Evolutionary conservation across 306 rosid species (phyloP), one percentile per base, ranked within the genome.

Genomic region (Citrullus amarus): DNA sequence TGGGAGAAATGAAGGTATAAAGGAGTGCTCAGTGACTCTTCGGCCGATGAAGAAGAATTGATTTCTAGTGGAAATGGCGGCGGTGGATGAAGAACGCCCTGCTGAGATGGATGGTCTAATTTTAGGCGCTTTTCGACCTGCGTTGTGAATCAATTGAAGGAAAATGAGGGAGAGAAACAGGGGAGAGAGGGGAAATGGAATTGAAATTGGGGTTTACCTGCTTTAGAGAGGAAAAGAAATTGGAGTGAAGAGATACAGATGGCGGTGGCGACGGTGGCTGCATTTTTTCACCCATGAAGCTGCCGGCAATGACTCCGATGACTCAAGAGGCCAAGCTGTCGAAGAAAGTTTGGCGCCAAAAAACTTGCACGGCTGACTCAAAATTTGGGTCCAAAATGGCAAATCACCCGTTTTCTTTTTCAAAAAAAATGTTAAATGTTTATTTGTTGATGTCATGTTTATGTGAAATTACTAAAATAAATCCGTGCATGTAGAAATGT

Each of bases 51-150:
- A 51, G 44, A 68, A 54, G 56, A 9, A 53, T 46, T 66, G 34
- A 34, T 60, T 80, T 83, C 88, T 67, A 60, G 34, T 22, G 56
- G 80, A 13, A 81, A 50, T 25, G 68, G 16, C 78, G 79, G 66
- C 32, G 82, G 57, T 71, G 77, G 59, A 50, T 15, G 25, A 71
- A 46, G 22, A 71, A 22, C 60, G 43, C 50, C 43, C n/a, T 8
- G 56, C n/a, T 9, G 38, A 43, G 77, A 72, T 48, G 77, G 74
- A 51, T 82, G 74, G 8, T 93, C 98, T 65, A 89, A 63, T 83
- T 90, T 91, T 69, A 90, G 73, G 81, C 98, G 85, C 82, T 93
- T 93, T 77, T 93, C 96, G 53, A 90, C 97, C 97, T 91, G 61
- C 14, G 44, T 48, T 28, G 46, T 4, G 44, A 72, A 72, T 50